Conservation (phyloP, 2,329 filamentous ascomycete species). For the Cladophialophora chaetospira region DNA sequence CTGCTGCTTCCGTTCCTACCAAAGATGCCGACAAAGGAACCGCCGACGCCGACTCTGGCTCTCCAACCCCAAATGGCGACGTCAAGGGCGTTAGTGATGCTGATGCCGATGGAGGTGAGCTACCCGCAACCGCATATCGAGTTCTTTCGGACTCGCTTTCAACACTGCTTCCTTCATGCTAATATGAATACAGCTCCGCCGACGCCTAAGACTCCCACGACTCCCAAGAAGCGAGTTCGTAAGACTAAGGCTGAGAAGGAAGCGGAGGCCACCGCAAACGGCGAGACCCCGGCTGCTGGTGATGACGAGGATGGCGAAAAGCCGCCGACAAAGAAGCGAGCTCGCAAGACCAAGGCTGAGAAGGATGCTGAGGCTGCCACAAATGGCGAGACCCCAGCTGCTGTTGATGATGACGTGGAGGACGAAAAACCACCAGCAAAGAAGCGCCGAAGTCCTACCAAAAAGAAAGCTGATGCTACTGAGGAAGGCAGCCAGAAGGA, state of each 20-base stretch:
- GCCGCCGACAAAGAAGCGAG: constrained; percentile 28
- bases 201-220: constrained; percentile 18
- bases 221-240: constrained; percentile 25
- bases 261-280: constrained; percentile 23
- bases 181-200: constrained; percentile 5
- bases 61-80: not conserved
- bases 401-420: constrained; percentile 17
- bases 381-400: constrained; percentile 9
- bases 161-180: too few species aligned
- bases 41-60: not conserved
- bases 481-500: constrained; percentile 2
- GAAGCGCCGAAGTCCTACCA: constrained; percentile 26
- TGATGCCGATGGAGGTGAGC: constrained; percentile 9
- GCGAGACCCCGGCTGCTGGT: not conserved
- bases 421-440: constrained; percentile 20
- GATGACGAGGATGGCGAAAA: constrained; percentile 19
- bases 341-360: constrained; percentile 26
- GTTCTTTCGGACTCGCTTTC: too few species aligned
- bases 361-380: constrained; percentile 26
- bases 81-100: not conserved
- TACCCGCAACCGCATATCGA: not conserved
- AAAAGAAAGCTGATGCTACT: constrained; percentile 32
- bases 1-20: not conserved
- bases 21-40: too few species aligned
- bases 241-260: constrained; percentile 30